phyloP scores from a whole-genome alignment of 495 filamentous ascomycete species.

The Neurospora intermedia region DNA sequence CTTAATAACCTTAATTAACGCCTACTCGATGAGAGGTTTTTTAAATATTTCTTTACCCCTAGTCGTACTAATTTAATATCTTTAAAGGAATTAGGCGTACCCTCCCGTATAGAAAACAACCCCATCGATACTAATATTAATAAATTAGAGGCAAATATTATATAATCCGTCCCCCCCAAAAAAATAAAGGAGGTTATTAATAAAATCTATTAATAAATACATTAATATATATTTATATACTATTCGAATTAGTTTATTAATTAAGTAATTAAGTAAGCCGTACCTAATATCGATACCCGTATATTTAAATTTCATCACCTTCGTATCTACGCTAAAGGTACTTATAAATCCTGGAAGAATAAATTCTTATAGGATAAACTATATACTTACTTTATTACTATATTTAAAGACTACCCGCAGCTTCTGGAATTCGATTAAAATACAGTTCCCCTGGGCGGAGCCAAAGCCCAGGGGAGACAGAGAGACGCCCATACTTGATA shows the following conservation, averaged over 20 bases:
- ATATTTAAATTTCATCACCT: not conserved
- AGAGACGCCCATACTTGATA: no score
- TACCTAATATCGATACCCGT: not conserved
- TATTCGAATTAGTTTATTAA: not conserved
- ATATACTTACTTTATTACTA: not conserved
- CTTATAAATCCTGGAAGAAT: not conserved
- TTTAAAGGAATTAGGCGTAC: not conserved
- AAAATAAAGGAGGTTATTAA: not conserved
- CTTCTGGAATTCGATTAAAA: not conserved
- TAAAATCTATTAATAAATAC: not conserved
- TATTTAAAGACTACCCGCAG: not conserved
- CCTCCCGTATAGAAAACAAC: not conserved
- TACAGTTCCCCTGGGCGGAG: no score
- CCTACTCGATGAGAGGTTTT: not conserved
- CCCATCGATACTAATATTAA: not conserved
- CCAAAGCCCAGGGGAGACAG: no score
- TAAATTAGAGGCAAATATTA: not conserved
- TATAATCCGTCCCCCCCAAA: fast-evolving
- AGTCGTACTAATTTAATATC: not conserved
- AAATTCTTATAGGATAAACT: not conserved
- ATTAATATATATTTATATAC: not conserved
- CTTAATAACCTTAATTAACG: not conserved
- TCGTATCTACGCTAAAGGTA: not conserved
- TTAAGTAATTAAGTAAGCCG: not conserved
- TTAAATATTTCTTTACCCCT: not conserved